A percentile compares a stretch with the other conserved stretches of the same genome.
Evolutionary conservation across 495 filamentous ascomycete species (phyloP).

Genomic region (Xylaria sp.): DNA sequence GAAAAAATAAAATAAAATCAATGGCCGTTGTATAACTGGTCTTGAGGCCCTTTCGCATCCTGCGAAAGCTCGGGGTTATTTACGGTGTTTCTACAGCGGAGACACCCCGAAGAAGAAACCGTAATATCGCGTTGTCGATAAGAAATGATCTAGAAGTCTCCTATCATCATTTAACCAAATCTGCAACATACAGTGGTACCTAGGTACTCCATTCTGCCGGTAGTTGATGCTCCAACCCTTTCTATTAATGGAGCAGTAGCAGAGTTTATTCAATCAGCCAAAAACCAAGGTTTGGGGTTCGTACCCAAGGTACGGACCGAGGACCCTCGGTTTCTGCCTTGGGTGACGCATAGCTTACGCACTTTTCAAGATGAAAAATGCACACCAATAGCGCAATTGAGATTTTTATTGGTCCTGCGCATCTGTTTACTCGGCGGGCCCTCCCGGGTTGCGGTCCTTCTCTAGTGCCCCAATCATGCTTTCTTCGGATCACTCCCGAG

Average conservation of each 20-base stretch:
- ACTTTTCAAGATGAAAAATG: not conserved
- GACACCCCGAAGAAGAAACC: not conserved
- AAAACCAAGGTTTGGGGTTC: not conserved
- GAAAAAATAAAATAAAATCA: not conserved
- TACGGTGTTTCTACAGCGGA: not conserved
- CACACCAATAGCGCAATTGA: not conserved
- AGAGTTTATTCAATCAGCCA: slow-evolving; percentile 1
- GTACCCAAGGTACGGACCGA: not conserved
- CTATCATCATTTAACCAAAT: not conserved
- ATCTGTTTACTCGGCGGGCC: not conserved
- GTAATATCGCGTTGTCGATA: not conserved
- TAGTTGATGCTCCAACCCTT: not conserved
- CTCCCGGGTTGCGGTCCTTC: not conserved
- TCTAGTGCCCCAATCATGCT: not conserved
- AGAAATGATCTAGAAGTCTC: not conserved
- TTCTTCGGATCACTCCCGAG: not conserved
- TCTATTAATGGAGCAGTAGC: not conserved
- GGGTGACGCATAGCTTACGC: not conserved
- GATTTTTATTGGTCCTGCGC: not conserved
- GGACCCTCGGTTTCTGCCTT: too few species aligned
- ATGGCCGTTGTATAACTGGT: not conserved
- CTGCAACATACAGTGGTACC: not conserved
- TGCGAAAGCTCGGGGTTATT: not conserved
- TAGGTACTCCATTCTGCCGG: not conserved
- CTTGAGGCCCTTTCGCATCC: not conserved